A percentile compares a stretch with the other conserved stretches of the same genome.
phyloP scores from a whole-genome alignment of 768 basidiomycete species.

The Udeniomyces megalosporus region DNA sequence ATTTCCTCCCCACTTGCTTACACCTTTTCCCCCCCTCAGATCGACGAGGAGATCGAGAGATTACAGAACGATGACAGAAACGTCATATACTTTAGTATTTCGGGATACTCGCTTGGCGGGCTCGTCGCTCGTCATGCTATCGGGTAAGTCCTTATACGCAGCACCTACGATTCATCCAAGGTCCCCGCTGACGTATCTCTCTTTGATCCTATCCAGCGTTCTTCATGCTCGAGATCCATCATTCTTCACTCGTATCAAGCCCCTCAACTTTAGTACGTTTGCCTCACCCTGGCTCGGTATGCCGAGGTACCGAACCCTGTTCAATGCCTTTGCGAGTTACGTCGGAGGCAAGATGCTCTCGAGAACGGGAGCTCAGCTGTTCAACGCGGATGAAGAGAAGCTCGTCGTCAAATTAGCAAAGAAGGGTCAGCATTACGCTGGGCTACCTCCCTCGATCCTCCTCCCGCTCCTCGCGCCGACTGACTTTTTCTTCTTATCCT shows the following conservation, averaged over 20 bases:
- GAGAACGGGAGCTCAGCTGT: conserved; percentile 67
- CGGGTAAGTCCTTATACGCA: conserved; percentile 35
- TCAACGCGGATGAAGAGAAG: conserved; percentile 53
- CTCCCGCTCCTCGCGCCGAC: neutral
- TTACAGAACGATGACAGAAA: conserved; percentile 38
- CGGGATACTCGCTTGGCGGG: conserved; percentile 69
- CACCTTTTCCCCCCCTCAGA: conserved; percentile 35
- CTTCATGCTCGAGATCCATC: conserved; percentile 35
- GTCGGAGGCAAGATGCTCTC: conserved; percentile 57
- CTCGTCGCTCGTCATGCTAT: conserved; percentile 63
- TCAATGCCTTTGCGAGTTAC: conserved; percentile 45
- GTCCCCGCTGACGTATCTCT: neutral
- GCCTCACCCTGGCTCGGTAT: conserved; percentile 66
- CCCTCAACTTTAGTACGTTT: conserved; percentile 67
- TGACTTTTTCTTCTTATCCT: neutral
- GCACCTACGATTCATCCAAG: neutral
- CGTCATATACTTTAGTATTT: conserved; percentile 54
- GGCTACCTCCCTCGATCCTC: no score
- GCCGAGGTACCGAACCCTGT: conserved; percentile 46
- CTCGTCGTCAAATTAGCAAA: conserved; percentile 38
- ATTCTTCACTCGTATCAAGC: conserved; percentile 55
- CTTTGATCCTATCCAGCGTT: neutral
- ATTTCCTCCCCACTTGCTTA: no score
- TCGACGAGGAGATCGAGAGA: conserved; percentile 41
- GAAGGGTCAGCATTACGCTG: conserved; percentile 21